Percentiles rank a stretch among this genome's conserved stretches.
phyloP scores from a whole-genome alignment of 202 grass and related monocot species.

The Brachypodium distachyon region DNA sequence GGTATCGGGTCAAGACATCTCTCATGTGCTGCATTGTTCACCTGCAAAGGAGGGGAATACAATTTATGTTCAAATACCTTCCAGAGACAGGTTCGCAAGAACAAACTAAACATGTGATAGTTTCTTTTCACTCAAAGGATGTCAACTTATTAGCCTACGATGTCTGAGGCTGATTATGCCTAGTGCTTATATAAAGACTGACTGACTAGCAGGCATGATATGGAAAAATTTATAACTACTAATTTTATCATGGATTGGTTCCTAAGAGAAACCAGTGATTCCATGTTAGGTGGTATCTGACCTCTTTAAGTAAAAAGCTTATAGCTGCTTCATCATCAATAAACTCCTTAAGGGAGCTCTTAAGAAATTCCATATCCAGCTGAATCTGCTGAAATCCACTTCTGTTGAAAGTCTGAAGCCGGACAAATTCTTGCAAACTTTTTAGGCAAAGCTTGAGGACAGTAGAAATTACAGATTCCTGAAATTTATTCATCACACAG shows the following conservation, averaged over 20 bases:
- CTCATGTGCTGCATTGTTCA: conserved; percentile 89
- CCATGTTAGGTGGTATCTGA: conserved; percentile 14
- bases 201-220: not conserved
- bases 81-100: not conserved
- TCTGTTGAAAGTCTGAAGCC: conserved; percentile 95
- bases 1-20: conserved; percentile 95
- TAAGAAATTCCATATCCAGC: conserved; percentile 95
- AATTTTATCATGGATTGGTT: not conserved
- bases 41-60: conserved; percentile 39
- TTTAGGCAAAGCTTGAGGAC: conserved; percentile 89
- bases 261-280: not conserved
- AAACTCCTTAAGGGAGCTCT: conserved; percentile 82
- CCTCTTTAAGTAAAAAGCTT: conserved; percentile 98
- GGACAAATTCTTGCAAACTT: conserved; percentile 98
- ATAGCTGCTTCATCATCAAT: conserved; percentile 89
- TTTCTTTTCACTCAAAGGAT: conserved; percentile 3
- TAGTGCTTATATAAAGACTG: not conserved
- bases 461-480: conserved; percentile 92
- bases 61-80: conserved; percentile 3
- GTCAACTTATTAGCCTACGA: not conserved
- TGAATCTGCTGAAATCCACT: conserved; percentile 99
- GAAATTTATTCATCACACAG: conserved; percentile 31
- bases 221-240: not conserved
- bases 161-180: not conserved
- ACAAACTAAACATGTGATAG: not conserved